A percentile compares a stretch with the other conserved stretches of the same genome.
phyloP scores from a whole-genome alignment of 176 grass and related monocot genomes.

The Phoenix dactylifera region DNA sequence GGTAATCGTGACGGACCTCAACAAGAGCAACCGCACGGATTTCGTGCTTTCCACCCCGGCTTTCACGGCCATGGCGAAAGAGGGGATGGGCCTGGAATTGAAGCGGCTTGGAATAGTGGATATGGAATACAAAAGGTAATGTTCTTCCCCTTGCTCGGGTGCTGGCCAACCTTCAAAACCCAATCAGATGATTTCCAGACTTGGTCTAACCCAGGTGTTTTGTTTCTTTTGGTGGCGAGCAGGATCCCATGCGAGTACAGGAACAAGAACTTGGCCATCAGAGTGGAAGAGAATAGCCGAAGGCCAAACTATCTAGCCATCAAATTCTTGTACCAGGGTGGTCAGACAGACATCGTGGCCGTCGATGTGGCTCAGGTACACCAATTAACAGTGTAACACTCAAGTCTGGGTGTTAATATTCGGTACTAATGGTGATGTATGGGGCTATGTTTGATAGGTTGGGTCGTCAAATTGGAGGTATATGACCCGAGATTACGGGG shows the following conservation, averaged over 20 bases:
- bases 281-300: slow-evolving; percentile 53
- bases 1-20: slow-evolving; percentile 58
- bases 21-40: slow-evolving; percentile 53
- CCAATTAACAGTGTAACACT: too few species aligned
- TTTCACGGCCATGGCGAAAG: slow-evolving; percentile 66
- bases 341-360: slow-evolving; percentile 90
- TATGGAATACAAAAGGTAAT: slow-evolving; percentile 82
- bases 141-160: too few species aligned
- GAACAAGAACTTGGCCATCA: slow-evolving; percentile 57
- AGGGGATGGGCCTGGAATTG: slow-evolving; percentile 38
- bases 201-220: too few species aligned
- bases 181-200: too few species aligned
- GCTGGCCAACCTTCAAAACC: too few species aligned
- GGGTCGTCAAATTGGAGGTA: slow-evolving; percentile 69
- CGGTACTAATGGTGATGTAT: too few species aligned
- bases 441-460: slow-evolving; percentile 19
- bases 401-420: too few species aligned
- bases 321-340: slow-evolving; percentile 82
- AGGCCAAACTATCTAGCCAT: slow-evolving; percentile 43
- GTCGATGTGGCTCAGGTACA: slow-evolving; percentile 81
- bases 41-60: slow-evolving; percentile 48
- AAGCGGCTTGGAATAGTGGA: slow-evolving; percentile 28
- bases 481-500: slow-evolving; percentile 65
- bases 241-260: slow-evolving; percentile 79
- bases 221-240: not conserved